Percentiles rank a stretch among this genome's conserved stretches.
These are phyloP conservation scores for Celoporthe dispersa DNA, from an alignment of 2,329 filamentous ascomycete species.

Conservation along the genomic window DNA sequence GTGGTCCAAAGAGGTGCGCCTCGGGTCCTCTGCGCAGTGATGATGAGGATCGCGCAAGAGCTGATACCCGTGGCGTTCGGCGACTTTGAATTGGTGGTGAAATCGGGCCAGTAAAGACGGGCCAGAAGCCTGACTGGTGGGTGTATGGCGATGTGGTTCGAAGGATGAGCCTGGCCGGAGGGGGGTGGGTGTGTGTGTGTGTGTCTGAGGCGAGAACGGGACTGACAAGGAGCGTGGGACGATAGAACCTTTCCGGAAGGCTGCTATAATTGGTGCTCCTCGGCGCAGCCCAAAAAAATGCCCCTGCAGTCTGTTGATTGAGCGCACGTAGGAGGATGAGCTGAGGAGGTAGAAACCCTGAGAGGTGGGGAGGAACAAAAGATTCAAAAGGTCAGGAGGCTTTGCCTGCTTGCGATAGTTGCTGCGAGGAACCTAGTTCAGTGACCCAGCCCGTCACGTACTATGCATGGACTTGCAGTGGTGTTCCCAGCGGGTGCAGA, in stretches of 20 bases:
- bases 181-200: background rate
- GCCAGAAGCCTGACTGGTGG: slow-evolving; percentile 1
- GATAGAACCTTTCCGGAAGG: slow-evolving; percentile 14
- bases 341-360: background rate
- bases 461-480: slow-evolving; percentile 13
- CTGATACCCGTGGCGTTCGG: background rate
- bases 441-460: background rate
- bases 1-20: background rate
- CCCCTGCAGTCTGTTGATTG: background rate
- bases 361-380: background rate
- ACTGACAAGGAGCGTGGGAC: background rate
- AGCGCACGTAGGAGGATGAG: background rate
- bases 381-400: background rate
- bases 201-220: background rate
- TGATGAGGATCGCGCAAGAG: background rate
- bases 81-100: background rate
- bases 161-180: slow-evolving; percentile 8
- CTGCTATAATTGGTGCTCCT: slow-evolving; percentile 5
- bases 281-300: background rate
- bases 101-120: background rate
- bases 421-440: slow-evolving; percentile 7
- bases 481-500: slow-evolving; percentile 37
- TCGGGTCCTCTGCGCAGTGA: background rate
- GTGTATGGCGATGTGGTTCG: slow-evolving; percentile 6
- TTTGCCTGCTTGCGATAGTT: slow-evolving; percentile 1